Evolutionary conservation across 371 early-diverging fungal genomes (phyloP).

Genomic region (Thermomucor indicae-seudaticae): DNA sequence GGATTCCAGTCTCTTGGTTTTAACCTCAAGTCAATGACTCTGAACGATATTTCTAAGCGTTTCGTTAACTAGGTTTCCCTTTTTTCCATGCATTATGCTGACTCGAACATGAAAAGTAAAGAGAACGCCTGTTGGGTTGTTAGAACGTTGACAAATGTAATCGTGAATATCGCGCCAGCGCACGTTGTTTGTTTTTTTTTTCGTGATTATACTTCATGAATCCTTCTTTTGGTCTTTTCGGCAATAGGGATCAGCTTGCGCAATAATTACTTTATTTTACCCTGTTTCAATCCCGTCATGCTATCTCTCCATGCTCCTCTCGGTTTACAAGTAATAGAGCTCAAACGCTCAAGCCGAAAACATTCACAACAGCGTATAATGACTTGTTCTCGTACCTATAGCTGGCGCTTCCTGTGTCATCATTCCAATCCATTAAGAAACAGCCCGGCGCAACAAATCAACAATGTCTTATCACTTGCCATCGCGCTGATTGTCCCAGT

Average conservation of each 20-base stretch:
- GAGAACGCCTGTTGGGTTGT: too few relatives aligned
- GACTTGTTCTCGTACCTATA: conserved; percentile 66
- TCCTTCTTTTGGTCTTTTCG: too few relatives aligned
- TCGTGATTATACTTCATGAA: too few relatives aligned
- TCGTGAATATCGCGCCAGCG: too few relatives aligned
- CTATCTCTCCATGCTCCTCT: too few relatives aligned
- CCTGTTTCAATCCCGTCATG: not conserved
- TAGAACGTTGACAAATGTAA: too few relatives aligned
- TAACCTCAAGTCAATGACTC: conserved; percentile 20
- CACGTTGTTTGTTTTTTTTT: too few relatives aligned
- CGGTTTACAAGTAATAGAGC: too few relatives aligned
- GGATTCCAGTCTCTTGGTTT: conserved; percentile 37
- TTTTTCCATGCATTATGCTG: not conserved
- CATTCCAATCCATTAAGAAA: not conserved
- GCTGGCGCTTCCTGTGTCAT: conserved; percentile 48
- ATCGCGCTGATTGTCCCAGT: conserved; percentile 58
- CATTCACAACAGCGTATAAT: conserved; percentile 66
- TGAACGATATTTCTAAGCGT: conserved; percentile 31
- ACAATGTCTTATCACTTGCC: conserved; percentile 2
- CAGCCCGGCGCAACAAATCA: not conserved
- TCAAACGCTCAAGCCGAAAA: conserved; percentile 53
- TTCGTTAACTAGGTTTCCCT: not conserved
- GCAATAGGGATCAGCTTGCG: too few relatives aligned
- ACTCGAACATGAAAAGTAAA: not conserved
- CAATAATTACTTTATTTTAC: too few relatives aligned